These are phyloP conservation scores for Saccharomycopsis javanensis DNA, from an alignment of 805 yeast genomes.

Conservation along the genomic window DNA sequence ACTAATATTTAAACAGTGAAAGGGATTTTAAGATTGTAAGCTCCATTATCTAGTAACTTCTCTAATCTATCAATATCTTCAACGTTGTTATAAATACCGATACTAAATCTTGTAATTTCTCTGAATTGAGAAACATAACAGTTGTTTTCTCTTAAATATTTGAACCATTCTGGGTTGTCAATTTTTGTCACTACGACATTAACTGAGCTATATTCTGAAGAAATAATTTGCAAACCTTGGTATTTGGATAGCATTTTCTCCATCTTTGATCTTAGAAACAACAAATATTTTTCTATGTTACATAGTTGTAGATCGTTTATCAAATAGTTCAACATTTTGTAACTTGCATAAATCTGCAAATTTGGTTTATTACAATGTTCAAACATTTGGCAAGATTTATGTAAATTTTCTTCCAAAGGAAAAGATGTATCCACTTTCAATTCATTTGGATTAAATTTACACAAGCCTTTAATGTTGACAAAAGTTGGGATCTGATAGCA, in stretches of 20 bases:
- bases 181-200: conserved; percentile 14
- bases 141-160: conserved; percentile 10
- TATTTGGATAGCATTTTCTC: conserved; percentile 3
- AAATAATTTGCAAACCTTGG: conserved; percentile 2
- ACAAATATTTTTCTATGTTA: conserved; percentile 9
- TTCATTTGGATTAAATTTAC: conserved; percentile 8
- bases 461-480: conserved; percentile 15
- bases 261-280: conserved; percentile 5
- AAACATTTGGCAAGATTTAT: conserved; percentile 5
- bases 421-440: conserved; percentile 2
- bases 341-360: conserved; percentile 15
- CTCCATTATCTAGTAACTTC: conserved; percentile 7
- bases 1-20: not conserved
- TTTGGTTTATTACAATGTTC: conserved; percentile 18
- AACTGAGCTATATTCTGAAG: not conserved
- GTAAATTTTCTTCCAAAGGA: conserved; percentile 7
- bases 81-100: conserved; percentile 15
- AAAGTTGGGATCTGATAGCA: conserved; percentile 10
- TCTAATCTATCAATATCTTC: conserved; percentile 12
- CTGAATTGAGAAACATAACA: conserved; percentile 16
- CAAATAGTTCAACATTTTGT: conserved; percentile 11
- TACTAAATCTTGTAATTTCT: conserved; percentile 14
- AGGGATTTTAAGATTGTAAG: conserved; percentile 5
- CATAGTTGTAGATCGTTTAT: conserved; percentile 2
- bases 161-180: conserved; percentile 16